Percentiles rank a stretch among this genome's conserved stretches.
Conservation (phyloP, 306 rosid species). For the Prunus mira region DNA sequence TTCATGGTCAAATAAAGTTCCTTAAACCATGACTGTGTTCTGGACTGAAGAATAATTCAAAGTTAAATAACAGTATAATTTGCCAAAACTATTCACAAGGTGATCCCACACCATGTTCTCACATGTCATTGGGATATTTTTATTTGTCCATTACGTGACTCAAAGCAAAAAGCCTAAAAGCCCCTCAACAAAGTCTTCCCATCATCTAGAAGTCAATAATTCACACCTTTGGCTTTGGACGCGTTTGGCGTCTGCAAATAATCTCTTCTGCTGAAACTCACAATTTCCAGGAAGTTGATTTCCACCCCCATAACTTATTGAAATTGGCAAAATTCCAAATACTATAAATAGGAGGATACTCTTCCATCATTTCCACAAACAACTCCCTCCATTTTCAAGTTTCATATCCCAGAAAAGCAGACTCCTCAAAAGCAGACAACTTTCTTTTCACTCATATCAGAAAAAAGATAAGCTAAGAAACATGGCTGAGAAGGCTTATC, state of each 20-base stretch:
- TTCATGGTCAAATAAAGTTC: no score
- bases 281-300: neutral
- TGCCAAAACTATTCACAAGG: no score
- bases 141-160: neutral
- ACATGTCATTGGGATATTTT: no score
- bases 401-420: neutral
- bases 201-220: conserved; percentile 11
- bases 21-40: no score
- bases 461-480: no score
- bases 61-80: no score
- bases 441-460: neutral
- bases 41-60: no score
- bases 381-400: neutral
- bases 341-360: neutral
- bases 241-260: neutral
- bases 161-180: neutral
- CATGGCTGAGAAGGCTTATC: no score
- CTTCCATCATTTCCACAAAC: neutral
- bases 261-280: neutral
- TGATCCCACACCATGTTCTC: no score
- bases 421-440: no score
- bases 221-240: neutral
- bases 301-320: neutral
- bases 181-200: neutral
- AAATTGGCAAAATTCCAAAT: neutral